Evolutionary conservation across 108 stramenopile genomes (phyloP).

Genomic region (Asterionellopsis glacialis): DNA sequence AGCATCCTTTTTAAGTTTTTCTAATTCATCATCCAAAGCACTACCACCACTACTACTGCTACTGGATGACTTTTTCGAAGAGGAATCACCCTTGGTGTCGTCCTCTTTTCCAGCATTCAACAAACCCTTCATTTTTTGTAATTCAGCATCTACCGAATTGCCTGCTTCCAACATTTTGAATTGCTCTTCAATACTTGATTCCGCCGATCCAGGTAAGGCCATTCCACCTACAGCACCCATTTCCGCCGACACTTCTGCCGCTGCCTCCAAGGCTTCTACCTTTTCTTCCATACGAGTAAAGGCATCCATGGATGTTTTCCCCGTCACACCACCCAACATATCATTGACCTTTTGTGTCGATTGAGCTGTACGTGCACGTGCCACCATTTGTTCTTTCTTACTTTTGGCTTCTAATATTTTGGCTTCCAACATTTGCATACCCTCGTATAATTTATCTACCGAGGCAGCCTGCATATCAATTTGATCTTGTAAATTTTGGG

Average conservation of each 20-base stretch:
- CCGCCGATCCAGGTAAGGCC: slow-evolving; percentile 65
- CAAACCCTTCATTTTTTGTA: slow-evolving; percentile 84
- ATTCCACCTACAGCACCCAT: slow-evolving; percentile 51
- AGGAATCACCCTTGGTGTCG: slow-evolving; percentile 9
- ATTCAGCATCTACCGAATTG: slow-evolving; percentile 81
- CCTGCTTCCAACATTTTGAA: slow-evolving; percentile 85
- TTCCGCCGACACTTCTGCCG: slow-evolving; percentile 92
- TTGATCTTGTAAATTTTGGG: slow-evolving; percentile 57
- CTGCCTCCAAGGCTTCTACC: slow-evolving; percentile 91
- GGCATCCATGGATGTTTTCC: slow-evolving; percentile 90
- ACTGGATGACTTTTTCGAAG: neutral
- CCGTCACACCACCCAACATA: slow-evolving; percentile 89
- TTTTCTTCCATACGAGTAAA: slow-evolving; percentile 96
- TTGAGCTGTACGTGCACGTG: slow-evolving; percentile 93
- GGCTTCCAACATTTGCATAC: slow-evolving; percentile 90
- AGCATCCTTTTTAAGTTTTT: slow-evolving; percentile 63
- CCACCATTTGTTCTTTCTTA: slow-evolving; percentile 95
- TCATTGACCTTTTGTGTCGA: slow-evolving; percentile 94
- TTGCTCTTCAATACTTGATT: slow-evolving; percentile 68
- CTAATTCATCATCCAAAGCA: slow-evolving; percentile 84
- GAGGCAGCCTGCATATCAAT: slow-evolving; percentile 72
- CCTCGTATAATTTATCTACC: slow-evolving; percentile 88
- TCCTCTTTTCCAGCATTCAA: slow-evolving; percentile 17
- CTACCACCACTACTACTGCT: slow-evolving; percentile 5
- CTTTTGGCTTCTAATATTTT: slow-evolving; percentile 90